These are phyloP conservation scores for Astrephomene gubernaculifera DNA, from an alignment of 139 green algal species.

Conservation along the genomic window DNA sequence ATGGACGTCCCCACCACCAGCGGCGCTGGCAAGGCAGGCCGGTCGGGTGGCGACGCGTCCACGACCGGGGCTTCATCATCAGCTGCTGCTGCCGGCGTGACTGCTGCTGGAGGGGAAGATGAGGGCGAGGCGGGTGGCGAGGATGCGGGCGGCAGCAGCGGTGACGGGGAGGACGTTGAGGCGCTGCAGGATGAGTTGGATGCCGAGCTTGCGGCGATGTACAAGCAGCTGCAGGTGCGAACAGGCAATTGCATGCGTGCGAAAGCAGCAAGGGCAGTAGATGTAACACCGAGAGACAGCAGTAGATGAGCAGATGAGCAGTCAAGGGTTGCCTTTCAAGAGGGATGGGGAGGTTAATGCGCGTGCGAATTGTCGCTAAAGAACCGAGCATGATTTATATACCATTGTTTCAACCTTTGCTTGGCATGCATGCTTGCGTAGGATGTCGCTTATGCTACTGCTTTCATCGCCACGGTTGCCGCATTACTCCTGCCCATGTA, in stretches of 20 bases:
- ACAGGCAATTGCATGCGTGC: not conserved
- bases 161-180: conserved; percentile 24
- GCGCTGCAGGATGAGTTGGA: conserved; percentile 58
- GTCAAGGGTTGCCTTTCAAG: not conserved
- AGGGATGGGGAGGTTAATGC: not conserved
- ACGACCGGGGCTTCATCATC: too few species aligned
- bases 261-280: not conserved
- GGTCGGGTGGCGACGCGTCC: not conserved
- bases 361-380: not conserved
- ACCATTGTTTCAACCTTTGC: not conserved
- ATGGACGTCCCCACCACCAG: not conserved
- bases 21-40: not conserved
- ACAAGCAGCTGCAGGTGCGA: conserved; percentile 38
- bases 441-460: not conserved
- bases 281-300: not conserved
- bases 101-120: not conserved
- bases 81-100: not conserved
- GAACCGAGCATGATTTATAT: not conserved
- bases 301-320: not conserved
- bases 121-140: not conserved
- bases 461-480: not conserved
- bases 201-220: conserved; percentile 43
- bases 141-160: not conserved
- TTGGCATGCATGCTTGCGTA: not conserved
- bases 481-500: not conserved